These are phyloP conservation scores for Daldinia loculata DNA, from an alignment of 495 filamentous ascomycete genomes.

Conservation along the genomic window DNA sequence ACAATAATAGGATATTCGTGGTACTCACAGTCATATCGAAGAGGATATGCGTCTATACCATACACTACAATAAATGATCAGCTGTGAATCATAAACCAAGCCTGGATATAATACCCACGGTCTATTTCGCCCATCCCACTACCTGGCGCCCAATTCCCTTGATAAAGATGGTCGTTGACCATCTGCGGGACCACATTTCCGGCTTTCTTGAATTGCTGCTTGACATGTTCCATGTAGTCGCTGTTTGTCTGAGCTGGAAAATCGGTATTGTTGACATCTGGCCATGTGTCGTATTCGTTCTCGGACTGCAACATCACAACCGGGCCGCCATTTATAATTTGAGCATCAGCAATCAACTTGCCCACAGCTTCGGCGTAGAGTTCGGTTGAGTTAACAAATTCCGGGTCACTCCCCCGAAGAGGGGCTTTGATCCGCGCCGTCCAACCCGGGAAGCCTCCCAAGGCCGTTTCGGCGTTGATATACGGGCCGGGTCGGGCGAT, in stretches of 20 bases:
- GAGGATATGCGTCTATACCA: neutral
- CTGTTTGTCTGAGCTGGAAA: slow-evolving; percentile 58
- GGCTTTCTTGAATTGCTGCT: slow-evolving; percentile 70
- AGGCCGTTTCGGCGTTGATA: neutral
- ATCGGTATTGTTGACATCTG: slow-evolving; percentile 38
- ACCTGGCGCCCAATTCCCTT: slow-evolving; percentile 61
- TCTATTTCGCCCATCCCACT: neutral
- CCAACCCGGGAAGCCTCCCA: neutral
- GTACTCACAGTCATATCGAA: neutral
- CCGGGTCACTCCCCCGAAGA: neutral
- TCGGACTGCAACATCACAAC: neutral
- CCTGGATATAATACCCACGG: neutral
- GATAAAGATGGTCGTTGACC: slow-evolving; percentile 71
- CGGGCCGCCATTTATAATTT: neutral
- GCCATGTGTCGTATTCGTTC: neutral
- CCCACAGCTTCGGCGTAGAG: neutral
- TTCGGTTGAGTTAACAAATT: neutral
- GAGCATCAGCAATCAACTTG: neutral
- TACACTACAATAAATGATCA: neutral
- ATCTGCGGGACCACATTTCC: slow-evolving; percentile 79
- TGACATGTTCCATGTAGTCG: slow-evolving; percentile 73
- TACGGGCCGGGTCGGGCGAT: neutral
- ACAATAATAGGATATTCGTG: neutral
- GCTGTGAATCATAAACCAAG: neutral
- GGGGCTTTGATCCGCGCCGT: neutral